Conservation (phyloP, 371 early-diverging fungal species). For the Apophysomyces trapeziformis region DNA sequence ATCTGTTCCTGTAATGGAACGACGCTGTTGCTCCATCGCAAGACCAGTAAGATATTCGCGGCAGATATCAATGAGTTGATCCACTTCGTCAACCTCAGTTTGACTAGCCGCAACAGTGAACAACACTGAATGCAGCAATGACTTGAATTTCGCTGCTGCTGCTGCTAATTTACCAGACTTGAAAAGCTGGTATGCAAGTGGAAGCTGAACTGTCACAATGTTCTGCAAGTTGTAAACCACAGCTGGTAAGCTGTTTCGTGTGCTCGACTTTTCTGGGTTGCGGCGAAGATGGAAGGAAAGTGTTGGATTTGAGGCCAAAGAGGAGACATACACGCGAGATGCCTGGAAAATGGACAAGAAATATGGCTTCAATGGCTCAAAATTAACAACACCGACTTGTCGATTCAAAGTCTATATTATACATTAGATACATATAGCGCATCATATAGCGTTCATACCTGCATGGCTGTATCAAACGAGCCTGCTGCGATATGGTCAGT, state of each 20-base stretch:
- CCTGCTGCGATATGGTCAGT: slow-evolving; percentile 95
- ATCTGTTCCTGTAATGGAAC: slow-evolving; percentile 51
- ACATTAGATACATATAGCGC: not conserved
- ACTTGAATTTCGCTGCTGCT: slow-evolving; percentile 74
- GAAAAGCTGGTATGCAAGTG: slow-evolving; percentile 79
- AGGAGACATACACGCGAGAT: slow-evolving; percentile 69
- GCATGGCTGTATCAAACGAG: slow-evolving; percentile 93
- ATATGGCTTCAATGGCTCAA: slow-evolving; percentile 85
- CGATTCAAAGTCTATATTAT: slow-evolving; percentile 71
- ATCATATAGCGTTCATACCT: slow-evolving; percentile 44
- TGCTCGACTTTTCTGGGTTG: slow-evolving; percentile 58
- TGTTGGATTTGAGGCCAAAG: slow-evolving; percentile 66
- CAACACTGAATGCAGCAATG: slow-evolving; percentile 74
- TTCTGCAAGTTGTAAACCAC: slow-evolving; percentile 59
- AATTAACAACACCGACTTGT: slow-evolving; percentile 88
- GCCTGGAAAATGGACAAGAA: slow-evolving; percentile 85
- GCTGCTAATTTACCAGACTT: slow-evolving; percentile 79
- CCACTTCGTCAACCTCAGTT: slow-evolving; percentile 75
- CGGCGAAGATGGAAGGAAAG: slow-evolving; percentile 66
- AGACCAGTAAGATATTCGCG: slow-evolving; percentile 93
- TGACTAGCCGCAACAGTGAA: slow-evolving; percentile 65
- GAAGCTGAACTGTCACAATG: slow-evolving; percentile 61
- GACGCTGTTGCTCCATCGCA: slow-evolving; percentile 81
- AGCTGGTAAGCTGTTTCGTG: slow-evolving; percentile 60
- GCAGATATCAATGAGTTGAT: slow-evolving; percentile 77